These are phyloP conservation scores for Dioscorea cayenensis DNA, from an alignment of 116 monocot genomes.

Conservation along the genomic window DNA sequence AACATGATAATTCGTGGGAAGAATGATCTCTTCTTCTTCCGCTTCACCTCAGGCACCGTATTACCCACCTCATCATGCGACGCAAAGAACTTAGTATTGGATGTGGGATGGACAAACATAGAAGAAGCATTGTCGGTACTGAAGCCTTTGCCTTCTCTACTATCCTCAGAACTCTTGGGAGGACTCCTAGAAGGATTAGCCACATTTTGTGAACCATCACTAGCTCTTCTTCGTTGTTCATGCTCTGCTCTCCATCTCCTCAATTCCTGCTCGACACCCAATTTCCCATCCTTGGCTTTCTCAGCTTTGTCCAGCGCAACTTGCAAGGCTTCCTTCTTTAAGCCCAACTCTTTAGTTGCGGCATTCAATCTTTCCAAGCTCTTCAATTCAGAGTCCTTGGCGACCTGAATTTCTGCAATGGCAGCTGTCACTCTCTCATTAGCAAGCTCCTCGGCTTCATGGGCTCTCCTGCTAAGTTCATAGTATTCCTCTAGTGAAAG, in stretches of 20 bases:
- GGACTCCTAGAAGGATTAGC: conserved; percentile 17
- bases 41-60: conserved; percentile 10
- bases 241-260: conserved; percentile 66
- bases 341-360: conserved; percentile 22
- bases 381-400: conserved; percentile 40
- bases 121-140: neutral
- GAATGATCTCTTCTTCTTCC: conserved; percentile 34
- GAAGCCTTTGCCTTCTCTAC: conserved; percentile 2
- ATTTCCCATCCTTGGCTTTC: conserved; percentile 60
- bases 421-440: conserved; percentile 39
- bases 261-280: conserved; percentile 63
- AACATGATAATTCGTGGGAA: conserved; percentile 34
- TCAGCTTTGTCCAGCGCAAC: conserved; percentile 46
- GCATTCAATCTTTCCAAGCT: conserved; percentile 31
- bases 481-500: conserved; percentile 65
- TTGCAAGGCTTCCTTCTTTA: conserved; percentile 42
- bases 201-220: conserved; percentile 14
- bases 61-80: neutral
- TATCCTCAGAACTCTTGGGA: conserved; percentile 20
- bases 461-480: conserved; percentile 54
- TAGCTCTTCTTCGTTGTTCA: conserved; percentile 38
- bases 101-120: neutral
- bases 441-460: conserved; percentile 52
- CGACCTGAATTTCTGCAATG: conserved; percentile 42
- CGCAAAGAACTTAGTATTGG: neutral